Conservation (phyloP, 2,329 filamentous ascomycete genomes). For the Fusarium fujikuroi region DNA sequence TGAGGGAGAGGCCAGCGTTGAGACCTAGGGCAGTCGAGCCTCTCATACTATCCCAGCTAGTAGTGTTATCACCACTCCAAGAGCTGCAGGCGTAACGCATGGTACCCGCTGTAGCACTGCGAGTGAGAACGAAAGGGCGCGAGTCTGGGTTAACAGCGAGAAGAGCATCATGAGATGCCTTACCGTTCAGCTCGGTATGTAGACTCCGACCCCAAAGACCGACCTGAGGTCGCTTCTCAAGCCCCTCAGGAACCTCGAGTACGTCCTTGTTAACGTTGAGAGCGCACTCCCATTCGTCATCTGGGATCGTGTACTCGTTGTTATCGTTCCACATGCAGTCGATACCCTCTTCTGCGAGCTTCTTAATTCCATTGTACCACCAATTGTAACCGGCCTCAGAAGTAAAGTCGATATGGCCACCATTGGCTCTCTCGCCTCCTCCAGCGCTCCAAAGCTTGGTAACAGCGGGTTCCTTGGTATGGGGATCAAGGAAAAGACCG, state of each 20-base stretch:
- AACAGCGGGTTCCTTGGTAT: conserved; percentile 62
- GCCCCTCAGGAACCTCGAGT: conserved; percentile 47
- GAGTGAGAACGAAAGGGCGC: conserved; percentile 75
- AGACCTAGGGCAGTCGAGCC: conserved; percentile 76
- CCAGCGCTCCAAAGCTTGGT: conserved; percentile 78
- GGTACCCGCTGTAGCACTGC: conserved; percentile 76
- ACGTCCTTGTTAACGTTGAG: conserved; percentile 56
- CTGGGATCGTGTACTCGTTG: conserved; percentile 76
- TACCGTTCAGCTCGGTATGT: conserved; percentile 77
- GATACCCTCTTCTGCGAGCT: conserved; percentile 70
- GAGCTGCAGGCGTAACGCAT: conserved; percentile 76
- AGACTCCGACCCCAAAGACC: conserved; percentile 76
- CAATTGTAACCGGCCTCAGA: conserved; percentile 73
- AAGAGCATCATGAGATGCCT: conserved; percentile 75
- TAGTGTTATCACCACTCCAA: conserved; percentile 81
- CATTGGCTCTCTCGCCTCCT: conserved; percentile 75
- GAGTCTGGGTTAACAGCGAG: conserved; percentile 66
- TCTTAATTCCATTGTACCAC: conserved; percentile 76
- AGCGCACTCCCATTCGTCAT: conserved; percentile 73
- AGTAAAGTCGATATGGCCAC: conserved; percentile 79
- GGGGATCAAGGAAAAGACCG: conserved; percentile 72
- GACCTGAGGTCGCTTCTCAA: conserved; percentile 59
- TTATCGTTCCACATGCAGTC: conserved; percentile 85
- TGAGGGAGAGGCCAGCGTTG: conserved; percentile 73
- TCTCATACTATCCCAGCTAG: conserved; percentile 78